Evolutionary conservation across 2,329 filamentous ascomycete species (phyloP).

Genomic region (Pseudocercospora fijiensis): DNA sequence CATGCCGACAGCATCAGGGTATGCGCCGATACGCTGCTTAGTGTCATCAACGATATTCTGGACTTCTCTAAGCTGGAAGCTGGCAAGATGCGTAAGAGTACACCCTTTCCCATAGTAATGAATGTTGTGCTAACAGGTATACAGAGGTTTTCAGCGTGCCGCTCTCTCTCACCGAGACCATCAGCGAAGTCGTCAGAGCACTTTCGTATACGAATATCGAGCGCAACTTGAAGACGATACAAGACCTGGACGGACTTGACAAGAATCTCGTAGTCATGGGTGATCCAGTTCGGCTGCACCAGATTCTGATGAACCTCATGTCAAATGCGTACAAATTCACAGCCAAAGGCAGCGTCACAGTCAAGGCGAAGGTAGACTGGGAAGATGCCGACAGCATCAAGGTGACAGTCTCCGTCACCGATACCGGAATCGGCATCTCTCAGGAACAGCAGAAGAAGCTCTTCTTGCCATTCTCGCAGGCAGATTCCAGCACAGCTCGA

Average conservation of each 20-base stretch:
- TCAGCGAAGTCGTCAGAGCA: slow-evolving; percentile 63
- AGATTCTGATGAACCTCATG: slow-evolving; percentile 72
- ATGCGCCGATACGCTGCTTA: slow-evolving; percentile 58
- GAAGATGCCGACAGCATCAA: slow-evolving; percentile 70
- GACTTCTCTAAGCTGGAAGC: slow-evolving; percentile 56
- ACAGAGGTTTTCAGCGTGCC: slow-evolving; percentile 57
- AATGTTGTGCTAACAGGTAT: not conserved
- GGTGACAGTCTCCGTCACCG: slow-evolving; percentile 80
- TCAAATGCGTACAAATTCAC: slow-evolving; percentile 95
- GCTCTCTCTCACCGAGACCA: slow-evolving; percentile 56
- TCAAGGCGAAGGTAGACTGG: slow-evolving; percentile 69
- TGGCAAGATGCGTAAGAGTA: slow-evolving; percentile 48
- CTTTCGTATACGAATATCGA: slow-evolving; percentile 64
- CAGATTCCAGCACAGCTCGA: slow-evolving; percentile 82
- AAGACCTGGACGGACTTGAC: slow-evolving; percentile 53
- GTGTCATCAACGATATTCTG: slow-evolving; percentile 55
- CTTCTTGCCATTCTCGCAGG: slow-evolving; percentile 90
- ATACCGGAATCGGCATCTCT: slow-evolving; percentile 89
- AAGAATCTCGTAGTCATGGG: slow-evolving; percentile 54
- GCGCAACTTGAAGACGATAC: slow-evolving; percentile 58
- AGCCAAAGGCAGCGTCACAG: slow-evolving; percentile 78
- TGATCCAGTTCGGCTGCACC: slow-evolving; percentile 53
- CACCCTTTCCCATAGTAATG: not conserved
- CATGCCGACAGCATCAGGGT: slow-evolving; percentile 64
- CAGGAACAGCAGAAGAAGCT: slow-evolving; percentile 78